Evolutionary conservation across 345 rosid species (phyloP).

Genomic region (Linum tenue): DNA sequence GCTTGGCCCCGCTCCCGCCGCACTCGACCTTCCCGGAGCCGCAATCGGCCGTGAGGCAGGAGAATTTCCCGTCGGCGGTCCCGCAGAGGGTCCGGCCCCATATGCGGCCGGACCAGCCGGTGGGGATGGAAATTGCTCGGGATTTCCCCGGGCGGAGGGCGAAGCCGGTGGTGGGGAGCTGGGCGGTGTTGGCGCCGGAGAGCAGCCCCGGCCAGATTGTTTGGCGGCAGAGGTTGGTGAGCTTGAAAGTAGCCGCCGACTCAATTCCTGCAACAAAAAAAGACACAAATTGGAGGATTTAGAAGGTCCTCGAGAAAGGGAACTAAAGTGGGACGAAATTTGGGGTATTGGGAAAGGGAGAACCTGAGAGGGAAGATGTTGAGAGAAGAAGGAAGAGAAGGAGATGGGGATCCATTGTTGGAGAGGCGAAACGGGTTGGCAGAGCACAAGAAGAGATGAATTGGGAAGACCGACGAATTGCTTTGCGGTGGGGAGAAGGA

Average conservation of each 20-base stretch:
- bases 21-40: constrained; percentile 66
- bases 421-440: background rate
- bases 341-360: background rate
- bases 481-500: constrained; percentile 13
- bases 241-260: constrained; percentile 52
- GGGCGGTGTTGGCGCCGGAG: constrained; percentile 62
- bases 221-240: constrained; percentile 62
- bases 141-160: constrained; percentile 51
- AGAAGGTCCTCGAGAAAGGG: background rate
- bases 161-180: constrained; percentile 74
- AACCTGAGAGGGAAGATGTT: constrained; percentile 33
- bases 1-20: constrained; percentile 64
- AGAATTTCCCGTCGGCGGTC: constrained; percentile 39
- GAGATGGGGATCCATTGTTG: constrained; percentile 29
- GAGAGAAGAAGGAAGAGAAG: constrained; percentile 15
- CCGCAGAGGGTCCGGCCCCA: constrained; percentile 71
- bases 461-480: too few relatives aligned
- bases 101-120: constrained; percentile 76
- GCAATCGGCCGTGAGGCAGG: constrained; percentile 64
- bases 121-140: constrained; percentile 41
- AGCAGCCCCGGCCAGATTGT: constrained; percentile 82
- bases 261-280: constrained; percentile 24
- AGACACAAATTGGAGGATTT: too few relatives aligned
- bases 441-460: background rate
- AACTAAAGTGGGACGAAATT: background rate